A percentile compares a stretch with the other conserved stretches of the same genome.
phyloP scores from a whole-genome alignment of 208 protist genomes.

The Leptomonas seymouri region DNA sequence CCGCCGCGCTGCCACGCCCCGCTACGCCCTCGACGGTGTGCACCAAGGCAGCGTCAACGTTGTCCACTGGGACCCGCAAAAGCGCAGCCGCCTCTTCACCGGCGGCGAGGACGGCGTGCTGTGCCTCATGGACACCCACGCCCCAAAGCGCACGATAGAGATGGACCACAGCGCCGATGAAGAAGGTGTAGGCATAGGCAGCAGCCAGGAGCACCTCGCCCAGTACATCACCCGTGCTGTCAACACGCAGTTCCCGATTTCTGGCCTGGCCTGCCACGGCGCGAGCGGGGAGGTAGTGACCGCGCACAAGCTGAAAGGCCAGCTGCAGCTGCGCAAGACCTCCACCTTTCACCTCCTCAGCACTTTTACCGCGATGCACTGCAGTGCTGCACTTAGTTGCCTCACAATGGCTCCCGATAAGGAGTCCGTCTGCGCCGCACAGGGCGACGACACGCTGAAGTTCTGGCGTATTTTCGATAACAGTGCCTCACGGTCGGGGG shows the following conservation, averaged over 20 bases:
- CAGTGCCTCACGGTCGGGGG: slow-evolving; percentile 2
- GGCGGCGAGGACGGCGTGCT: slow-evolving; percentile 76
- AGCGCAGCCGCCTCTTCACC: slow-evolving; percentile 76
- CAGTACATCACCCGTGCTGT: slow-evolving; percentile 63
- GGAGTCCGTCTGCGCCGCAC: slow-evolving; percentile 73
- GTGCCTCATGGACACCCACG: slow-evolving; percentile 77
- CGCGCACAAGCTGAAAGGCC: slow-evolving; percentile 60
- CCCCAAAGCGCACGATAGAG: slow-evolving; percentile 32
- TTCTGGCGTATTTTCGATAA: slow-evolving; percentile 79
- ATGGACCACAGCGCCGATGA: slow-evolving; percentile 24
- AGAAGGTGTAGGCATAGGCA: slow-evolving; percentile 1
- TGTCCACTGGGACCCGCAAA: slow-evolving; percentile 70
- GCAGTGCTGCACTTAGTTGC: slow-evolving; percentile 54
- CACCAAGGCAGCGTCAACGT: slow-evolving; percentile 62
- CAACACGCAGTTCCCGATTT: slow-evolving; percentile 65
- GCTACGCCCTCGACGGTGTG: slow-evolving; percentile 71
- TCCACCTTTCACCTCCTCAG: slow-evolving; percentile 65
- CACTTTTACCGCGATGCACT: slow-evolving; percentile 60
- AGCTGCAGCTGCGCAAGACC: slow-evolving; percentile 75
- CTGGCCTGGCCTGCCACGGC: slow-evolving; percentile 52
- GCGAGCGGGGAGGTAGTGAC: slow-evolving; percentile 54
- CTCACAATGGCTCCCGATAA: slow-evolving; percentile 66
- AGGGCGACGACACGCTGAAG: slow-evolving; percentile 81
- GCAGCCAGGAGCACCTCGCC: slow-evolving; percentile 10
- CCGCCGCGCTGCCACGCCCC: slow-evolving; percentile 48